phyloP scores from a whole-genome alignment of 352 stramenopile species.

The Pythium chondricola region DNA sequence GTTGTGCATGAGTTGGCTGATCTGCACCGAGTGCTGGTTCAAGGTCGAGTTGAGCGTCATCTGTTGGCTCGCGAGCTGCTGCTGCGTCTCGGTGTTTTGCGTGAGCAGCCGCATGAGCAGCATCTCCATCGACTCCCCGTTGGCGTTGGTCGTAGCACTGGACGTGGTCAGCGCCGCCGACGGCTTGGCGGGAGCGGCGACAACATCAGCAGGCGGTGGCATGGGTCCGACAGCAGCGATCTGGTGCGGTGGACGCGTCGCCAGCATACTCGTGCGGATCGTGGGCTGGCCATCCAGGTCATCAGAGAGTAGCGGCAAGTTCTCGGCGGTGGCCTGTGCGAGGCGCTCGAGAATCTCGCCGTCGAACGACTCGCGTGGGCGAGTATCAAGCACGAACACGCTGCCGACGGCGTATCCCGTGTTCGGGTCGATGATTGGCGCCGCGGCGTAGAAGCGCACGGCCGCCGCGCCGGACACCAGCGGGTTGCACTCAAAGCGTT shows the following conservation, averaged over 20 bases:
- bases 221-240: constrained; percentile 26
- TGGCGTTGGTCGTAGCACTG: neutral
- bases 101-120: constrained; percentile 74
- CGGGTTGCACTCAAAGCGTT: constrained; percentile 83
- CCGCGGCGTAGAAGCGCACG: constrained; percentile 93
- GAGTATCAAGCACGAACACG: constrained; percentile 82
- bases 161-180: constrained; percentile 11
- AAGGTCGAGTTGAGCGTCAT: constrained; percentile 60
- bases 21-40: constrained; percentile 59
- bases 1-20: constrained; percentile 68
- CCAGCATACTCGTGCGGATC: neutral
- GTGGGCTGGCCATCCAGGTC: constrained; percentile 11
- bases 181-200: constrained; percentile 5
- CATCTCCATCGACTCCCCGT: constrained; percentile 50
- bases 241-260: constrained; percentile 4
- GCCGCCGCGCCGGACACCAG: constrained; percentile 84
- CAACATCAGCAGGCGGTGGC: constrained; percentile 1
- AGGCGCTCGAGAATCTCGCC: constrained; percentile 64
- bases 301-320: constrained; percentile 25
- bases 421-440: constrained; percentile 56
- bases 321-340: constrained; percentile 48
- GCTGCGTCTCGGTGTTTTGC: constrained; percentile 80
- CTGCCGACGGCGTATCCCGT: constrained; percentile 57
- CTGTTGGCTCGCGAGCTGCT: constrained; percentile 75
- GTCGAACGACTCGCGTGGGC: constrained; percentile 61